phyloP scores from a whole-genome alignment of 768 basidiomycete species.

The Pleurotus cornucopiae region DNA sequence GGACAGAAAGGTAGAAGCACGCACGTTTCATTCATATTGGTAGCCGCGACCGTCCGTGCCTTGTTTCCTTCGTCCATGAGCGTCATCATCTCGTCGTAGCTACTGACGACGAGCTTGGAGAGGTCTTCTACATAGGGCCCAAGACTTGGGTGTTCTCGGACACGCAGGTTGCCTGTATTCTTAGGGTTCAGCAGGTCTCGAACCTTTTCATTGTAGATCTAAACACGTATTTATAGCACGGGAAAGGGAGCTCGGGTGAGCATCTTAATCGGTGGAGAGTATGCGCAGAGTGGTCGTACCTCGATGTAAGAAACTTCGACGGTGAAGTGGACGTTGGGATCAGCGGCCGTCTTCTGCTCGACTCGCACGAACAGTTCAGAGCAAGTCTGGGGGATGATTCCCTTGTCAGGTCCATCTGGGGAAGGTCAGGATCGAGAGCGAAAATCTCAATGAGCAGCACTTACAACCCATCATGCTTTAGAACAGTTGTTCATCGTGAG shows the following conservation, averaged over 20 bases:
- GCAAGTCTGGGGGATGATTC: constrained; percentile 96
- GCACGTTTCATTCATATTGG: constrained; percentile 99
- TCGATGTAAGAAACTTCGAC: constrained; percentile 99
- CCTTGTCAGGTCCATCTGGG: constrained; percentile 89
- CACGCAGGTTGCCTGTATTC: constrained; percentile 93
- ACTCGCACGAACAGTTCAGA: constrained; percentile 89
- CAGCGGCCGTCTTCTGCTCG: constrained; percentile 51
- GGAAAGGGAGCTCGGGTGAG: too few species aligned
- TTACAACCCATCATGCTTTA: constrained; percentile 92
- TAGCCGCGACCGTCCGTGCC: constrained; percentile 96
- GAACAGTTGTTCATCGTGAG: constrained; percentile 7
- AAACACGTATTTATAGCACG: constrained; percentile 3
- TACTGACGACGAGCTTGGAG: constrained; percentile 86
- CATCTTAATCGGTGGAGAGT: too few species aligned
- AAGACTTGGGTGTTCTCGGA: constrained; percentile 93
- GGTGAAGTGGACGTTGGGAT: constrained; percentile 73
- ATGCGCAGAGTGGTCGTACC: constrained; percentile 33
- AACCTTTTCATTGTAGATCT: constrained; percentile 98
- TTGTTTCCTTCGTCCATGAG: constrained; percentile 99
- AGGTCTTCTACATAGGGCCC: constrained; percentile 99
- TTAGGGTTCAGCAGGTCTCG: constrained; percentile 96
- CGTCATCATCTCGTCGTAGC: constrained; percentile 96
- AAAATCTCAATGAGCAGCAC: constrained; percentile 27
- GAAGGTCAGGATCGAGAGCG: neutral
- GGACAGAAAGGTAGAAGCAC: constrained; percentile 21